Conservation (phyloP, 2,329 filamentous ascomycete genomes). For the Sporothrix pallida region DNA sequence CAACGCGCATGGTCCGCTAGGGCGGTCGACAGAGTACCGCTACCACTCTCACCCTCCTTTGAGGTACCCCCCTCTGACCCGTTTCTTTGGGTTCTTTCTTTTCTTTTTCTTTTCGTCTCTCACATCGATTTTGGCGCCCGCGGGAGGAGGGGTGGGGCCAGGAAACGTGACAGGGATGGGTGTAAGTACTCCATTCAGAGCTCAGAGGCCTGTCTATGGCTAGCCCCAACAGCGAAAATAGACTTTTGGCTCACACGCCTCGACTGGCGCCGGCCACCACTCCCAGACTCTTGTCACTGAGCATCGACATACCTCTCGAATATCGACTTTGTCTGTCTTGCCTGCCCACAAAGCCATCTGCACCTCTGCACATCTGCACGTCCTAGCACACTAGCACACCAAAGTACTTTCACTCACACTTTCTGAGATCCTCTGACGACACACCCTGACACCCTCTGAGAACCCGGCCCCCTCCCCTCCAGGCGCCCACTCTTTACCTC, state of each 20-base stretch:
- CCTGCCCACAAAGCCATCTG: conserved; percentile 24
- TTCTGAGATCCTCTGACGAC: not conserved
- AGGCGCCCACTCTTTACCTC: conserved; percentile 4
- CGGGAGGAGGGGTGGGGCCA: conserved; percentile 23
- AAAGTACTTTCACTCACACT: not conserved
- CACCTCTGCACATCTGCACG: not conserved
- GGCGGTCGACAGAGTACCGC: conserved; percentile 9
- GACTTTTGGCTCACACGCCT: conserved; percentile 12
- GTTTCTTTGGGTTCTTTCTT: conserved; percentile 20
- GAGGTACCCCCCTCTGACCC: conserved; percentile 16
- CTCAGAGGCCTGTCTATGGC: not conserved
- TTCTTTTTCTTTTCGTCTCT: not conserved
- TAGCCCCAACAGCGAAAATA: not conserved
- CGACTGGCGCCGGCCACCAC: conserved; percentile 5
- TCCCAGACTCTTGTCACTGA: not conserved
- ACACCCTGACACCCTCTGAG: conserved; percentile 22
- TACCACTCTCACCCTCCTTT: conserved; percentile 16
- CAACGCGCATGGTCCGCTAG: conserved; percentile 20
- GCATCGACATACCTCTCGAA: not conserved
- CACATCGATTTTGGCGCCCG: conserved; percentile 22
- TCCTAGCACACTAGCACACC: not conserved
- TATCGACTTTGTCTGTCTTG: not conserved
- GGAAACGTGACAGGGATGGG: conserved; percentile 19
- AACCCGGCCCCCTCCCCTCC: not conserved
- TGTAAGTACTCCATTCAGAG: conserved; percentile 24